phyloP scores from a whole-genome alignment of 805 yeast species.

The Candida nemodendra region DNA sequence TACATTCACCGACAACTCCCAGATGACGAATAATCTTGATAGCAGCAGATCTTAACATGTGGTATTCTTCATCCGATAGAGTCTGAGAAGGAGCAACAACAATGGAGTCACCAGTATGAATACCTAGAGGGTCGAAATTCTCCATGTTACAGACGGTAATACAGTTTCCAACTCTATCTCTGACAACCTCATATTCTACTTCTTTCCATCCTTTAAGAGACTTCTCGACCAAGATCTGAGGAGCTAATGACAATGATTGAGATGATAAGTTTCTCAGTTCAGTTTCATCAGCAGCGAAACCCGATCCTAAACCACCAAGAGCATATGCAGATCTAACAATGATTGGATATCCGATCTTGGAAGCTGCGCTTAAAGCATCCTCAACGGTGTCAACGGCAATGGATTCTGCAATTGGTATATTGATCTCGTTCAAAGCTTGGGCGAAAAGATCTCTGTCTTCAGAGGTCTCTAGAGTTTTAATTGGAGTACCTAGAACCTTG shows the following conservation, averaged over 20 bases:
- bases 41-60: constrained; percentile 97
- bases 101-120: constrained; percentile 98
- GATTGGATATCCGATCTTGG: constrained; percentile 85
- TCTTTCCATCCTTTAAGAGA: constrained; percentile 99
- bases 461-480: constrained; percentile 90
- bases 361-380: constrained; percentile 91
- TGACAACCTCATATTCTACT: constrained; percentile 96
- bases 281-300: constrained; percentile 81
- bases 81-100: constrained; percentile 99
- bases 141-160: constrained; percentile 99
- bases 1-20: constrained; percentile 99
- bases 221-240: constrained; percentile 94
- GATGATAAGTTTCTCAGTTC: constrained; percentile 87
- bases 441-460: constrained; percentile 98
- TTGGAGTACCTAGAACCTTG: constrained; percentile 97
- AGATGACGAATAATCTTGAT: constrained; percentile 95
- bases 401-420: constrained; percentile 96
- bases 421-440: constrained; percentile 89
- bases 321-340: constrained; percentile 98
- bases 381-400: constrained; percentile 93
- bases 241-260: constrained; percentile 84
- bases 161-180: constrained; percentile 95
- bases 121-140: constrained; percentile 96
- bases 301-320: constrained; percentile 96
- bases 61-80: constrained; percentile 93